These are phyloP conservation scores for Ramaria sp. DNA, from an alignment of 768 basidiomycete genomes.

Conservation along the genomic window DNA sequence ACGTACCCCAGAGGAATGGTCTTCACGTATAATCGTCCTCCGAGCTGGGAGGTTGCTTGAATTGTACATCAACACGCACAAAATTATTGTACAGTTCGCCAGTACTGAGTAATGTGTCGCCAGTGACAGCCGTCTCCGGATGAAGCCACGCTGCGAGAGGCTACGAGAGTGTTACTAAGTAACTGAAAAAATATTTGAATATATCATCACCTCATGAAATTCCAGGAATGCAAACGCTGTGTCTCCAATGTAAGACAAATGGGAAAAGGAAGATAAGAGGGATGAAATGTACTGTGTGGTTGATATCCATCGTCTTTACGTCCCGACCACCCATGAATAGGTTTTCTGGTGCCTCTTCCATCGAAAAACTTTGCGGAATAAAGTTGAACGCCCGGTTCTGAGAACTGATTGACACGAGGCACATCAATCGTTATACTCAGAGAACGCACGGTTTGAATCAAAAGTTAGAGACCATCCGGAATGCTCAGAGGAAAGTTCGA, in stretches of 20 bases:
- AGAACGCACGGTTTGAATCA: constrained; percentile 57
- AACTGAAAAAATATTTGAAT: not conserved
- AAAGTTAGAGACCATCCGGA: constrained; percentile 53
- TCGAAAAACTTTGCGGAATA: constrained; percentile 51
- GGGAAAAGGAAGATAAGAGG: not conserved
- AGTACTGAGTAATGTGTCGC: constrained; percentile 52
- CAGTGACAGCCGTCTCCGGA: constrained; percentile 36
- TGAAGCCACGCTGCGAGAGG: constrained; percentile 59
- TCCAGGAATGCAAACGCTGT: constrained; percentile 56
- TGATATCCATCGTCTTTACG: constrained; percentile 47
- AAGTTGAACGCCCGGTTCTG: constrained; percentile 68
- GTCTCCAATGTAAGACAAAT: constrained; percentile 2
- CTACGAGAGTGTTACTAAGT: constrained; percentile 11
- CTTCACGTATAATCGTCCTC: not conserved
- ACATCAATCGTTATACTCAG: not conserved
- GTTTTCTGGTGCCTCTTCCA: constrained; percentile 47
- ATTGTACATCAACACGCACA: constrained; percentile 43
- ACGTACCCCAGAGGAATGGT: not conserved
- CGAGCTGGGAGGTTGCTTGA: not conserved
- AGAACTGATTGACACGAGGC: not conserved
- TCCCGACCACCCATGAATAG: constrained; percentile 68
- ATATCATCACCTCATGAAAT: constrained; percentile 43
- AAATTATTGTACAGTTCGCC: constrained; percentile 70
- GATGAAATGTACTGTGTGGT: constrained; percentile 32
- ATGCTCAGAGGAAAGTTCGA: constrained; percentile 41